These are phyloP conservation scores for Chaetoscypha palmicola DNA, from an alignment of 2,329 filamentous ascomycete species.

Conservation along the genomic window DNA sequence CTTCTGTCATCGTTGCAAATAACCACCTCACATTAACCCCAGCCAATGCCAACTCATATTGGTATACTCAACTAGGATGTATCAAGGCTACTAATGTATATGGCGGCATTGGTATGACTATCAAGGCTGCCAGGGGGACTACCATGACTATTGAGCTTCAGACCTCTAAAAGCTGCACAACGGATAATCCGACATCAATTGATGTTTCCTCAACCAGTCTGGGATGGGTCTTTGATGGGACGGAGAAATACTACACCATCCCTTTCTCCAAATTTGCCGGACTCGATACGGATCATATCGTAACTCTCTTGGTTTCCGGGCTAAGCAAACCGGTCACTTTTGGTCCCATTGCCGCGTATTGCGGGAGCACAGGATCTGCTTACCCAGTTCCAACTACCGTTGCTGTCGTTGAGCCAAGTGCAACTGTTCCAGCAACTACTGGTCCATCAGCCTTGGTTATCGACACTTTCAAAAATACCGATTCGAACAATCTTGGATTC, in stretches of 20 bases:
- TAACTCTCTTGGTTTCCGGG: constrained; percentile 43
- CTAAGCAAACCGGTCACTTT: constrained; percentile 42
- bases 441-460: constrained; percentile 47
- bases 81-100: constrained; percentile 43
- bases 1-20: constrained; percentile 45
- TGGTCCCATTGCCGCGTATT: constrained; percentile 53
- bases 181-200: constrained; percentile 29
- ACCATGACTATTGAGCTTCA: constrained; percentile 45
- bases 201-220: constrained; percentile 38
- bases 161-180: constrained; percentile 36
- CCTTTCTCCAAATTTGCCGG: constrained; percentile 46
- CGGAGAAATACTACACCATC: constrained; percentile 52
- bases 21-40: constrained; percentile 48
- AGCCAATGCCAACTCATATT: constrained; percentile 42
- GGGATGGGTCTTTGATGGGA: constrained; percentile 54
- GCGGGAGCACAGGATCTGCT: constrained; percentile 42
- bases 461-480: constrained; percentile 49
- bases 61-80: constrained; percentile 51
- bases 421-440: constrained; percentile 43
- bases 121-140: constrained; percentile 46
- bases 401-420: constrained; percentile 36
- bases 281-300: constrained; percentile 45
- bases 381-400: constrained; percentile 40
- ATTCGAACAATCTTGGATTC: constrained; percentile 52
- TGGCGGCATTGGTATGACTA: constrained; percentile 48